Conservation (phyloP, 176 grass and related monocot genomes). For the Musa schizocarpa region DNA sequence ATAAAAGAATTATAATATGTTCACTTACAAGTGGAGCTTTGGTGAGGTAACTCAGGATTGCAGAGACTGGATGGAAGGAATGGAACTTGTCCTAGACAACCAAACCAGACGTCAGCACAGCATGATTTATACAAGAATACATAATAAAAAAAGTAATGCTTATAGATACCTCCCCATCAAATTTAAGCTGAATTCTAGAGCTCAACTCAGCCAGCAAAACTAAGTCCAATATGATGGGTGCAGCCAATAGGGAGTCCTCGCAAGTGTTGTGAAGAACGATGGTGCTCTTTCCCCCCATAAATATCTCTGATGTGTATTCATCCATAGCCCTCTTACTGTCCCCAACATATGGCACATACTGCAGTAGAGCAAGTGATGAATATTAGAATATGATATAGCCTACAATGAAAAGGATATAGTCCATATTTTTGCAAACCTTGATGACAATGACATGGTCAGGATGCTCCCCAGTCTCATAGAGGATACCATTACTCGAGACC, state of each 20-base stretch:
- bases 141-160: background rate
- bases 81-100: constrained; percentile 85
- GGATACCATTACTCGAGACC: constrained; percentile 88
- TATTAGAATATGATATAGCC: background rate
- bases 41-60: constrained; percentile 91
- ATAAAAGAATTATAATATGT: background rate
- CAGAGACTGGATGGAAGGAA: constrained; percentile 91
- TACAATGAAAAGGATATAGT: background rate
- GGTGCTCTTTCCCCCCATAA: constrained; percentile 89
- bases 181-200: constrained; percentile 85
- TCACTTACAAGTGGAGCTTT: constrained; percentile 86
- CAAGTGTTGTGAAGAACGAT: constrained; percentile 98
- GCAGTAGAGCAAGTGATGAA: background rate
- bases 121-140: background rate
- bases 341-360: constrained; percentile 96
- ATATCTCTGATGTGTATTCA: constrained; percentile 97
- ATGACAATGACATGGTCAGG: constrained; percentile 94
- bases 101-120: background rate
- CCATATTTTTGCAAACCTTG: constrained; percentile 39
- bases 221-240: constrained; percentile 86
- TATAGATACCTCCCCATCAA: constrained; percentile 54
- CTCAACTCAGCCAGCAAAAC: constrained; percentile 93
- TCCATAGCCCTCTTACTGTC: constrained; percentile 99
- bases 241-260: constrained; percentile 84
- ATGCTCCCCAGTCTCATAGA: constrained; percentile 88